Conservation (phyloP, 2,329 filamentous ascomycete genomes). For the Calonectria naviculata region DNA sequence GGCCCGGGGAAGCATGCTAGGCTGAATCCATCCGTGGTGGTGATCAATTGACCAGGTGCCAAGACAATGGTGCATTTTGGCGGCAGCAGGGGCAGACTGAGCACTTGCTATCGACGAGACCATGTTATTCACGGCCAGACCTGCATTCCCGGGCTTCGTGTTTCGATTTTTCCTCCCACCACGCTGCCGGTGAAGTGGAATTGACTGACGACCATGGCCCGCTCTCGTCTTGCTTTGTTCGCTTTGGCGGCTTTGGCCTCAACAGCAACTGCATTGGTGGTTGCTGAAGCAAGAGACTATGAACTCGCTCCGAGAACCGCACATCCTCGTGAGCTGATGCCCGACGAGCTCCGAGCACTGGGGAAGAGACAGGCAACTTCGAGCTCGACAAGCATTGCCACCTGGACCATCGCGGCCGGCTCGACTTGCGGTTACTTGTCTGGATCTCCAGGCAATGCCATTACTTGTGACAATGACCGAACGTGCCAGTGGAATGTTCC, state of each 20-base stretch:
- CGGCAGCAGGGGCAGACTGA: background rate
- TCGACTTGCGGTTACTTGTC: constrained; percentile 25
- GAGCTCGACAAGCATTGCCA: background rate
- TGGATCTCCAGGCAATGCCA: constrained; percentile 13
- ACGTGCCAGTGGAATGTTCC: constrained; percentile 14
- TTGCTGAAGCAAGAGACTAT: background rate
- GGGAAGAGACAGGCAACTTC: background rate
- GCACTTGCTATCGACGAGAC: background rate
- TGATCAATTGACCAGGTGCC: background rate
- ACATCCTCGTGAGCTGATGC: background rate
- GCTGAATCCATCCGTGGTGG: background rate
- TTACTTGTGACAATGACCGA: constrained; percentile 17
- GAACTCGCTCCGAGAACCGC: background rate
- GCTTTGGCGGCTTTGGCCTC: background rate
- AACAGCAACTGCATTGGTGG: background rate
- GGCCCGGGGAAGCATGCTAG: background rate
- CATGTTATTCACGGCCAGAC: background rate
- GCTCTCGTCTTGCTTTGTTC: background rate
- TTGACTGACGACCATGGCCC: background rate
- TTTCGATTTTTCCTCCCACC: background rate
- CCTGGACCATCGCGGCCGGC: constrained; percentile 13
- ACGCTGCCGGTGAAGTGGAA: background rate
- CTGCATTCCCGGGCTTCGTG: background rate
- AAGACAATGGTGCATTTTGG: background rate
- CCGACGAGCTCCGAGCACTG: background rate